These are phyloP conservation scores for Ceratobasidium sp. DNA, from an alignment of 1,284 basidiomycete species.

Conservation along the genomic window DNA sequence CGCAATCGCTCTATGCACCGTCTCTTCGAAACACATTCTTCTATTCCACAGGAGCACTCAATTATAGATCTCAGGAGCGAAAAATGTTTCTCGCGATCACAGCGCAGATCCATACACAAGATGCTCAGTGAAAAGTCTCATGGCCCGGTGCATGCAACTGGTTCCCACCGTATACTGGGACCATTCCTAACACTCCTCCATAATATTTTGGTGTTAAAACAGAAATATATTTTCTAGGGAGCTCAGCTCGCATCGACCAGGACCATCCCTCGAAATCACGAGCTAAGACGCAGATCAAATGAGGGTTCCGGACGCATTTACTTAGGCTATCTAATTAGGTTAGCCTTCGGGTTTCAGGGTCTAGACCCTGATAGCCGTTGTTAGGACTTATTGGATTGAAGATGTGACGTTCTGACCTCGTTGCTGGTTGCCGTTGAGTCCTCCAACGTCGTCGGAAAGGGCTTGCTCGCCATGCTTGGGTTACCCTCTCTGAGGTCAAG, in stretches of 20 bases:
- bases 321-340: background rate
- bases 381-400: constrained; percentile 5
- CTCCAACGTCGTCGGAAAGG: background rate
- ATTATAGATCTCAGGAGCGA: no score
- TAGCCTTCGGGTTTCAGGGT: constrained; percentile 11
- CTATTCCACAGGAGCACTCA: no score
- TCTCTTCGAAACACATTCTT: no score
- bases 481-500: constrained; percentile 6
- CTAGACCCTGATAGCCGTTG: constrained; percentile 12
- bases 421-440: constrained; percentile 13
- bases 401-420: constrained; percentile 26
- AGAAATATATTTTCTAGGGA: no score
- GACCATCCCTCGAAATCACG: background rate
- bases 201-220: no score
- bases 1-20: no score
- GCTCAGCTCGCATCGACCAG: constrained; percentile 25
- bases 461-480: constrained; percentile 2
- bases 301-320: constrained; percentile 21
- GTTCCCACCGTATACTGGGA: no score
- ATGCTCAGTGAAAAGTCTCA: no score
- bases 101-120: no score
- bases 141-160: no score
- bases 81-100: no score
- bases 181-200: no score
- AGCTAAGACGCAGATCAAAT: constrained; percentile 21